These are phyloP conservation scores for Ligustrum vulgare DNA, from an alignment of 257 asterid genomes.

Conservation along the genomic window DNA sequence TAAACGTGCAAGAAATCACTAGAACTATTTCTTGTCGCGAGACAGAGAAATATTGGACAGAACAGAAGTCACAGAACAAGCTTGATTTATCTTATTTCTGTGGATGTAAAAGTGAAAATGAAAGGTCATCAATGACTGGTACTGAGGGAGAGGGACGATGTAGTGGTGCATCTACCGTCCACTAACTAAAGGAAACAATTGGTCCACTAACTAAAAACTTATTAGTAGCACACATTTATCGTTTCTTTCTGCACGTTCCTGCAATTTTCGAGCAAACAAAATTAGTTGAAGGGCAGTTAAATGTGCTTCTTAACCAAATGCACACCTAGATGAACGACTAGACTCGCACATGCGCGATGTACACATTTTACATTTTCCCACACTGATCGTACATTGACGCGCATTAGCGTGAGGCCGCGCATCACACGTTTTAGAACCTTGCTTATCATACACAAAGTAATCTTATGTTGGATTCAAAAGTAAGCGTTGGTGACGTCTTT, in stretches of 20 bases:
- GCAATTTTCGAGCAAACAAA: not conserved
- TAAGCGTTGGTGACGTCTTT: too few species aligned
- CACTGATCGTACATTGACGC: too few species aligned
- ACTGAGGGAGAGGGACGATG: not conserved
- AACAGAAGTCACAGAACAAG: not conserved
- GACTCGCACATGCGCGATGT: too few species aligned
- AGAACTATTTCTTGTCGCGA: not conserved
- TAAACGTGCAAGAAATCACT: not conserved
- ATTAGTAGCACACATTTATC: too few species aligned
- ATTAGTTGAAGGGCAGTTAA: not conserved
- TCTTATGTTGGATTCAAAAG: too few species aligned
- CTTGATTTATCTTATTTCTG: not conserved
- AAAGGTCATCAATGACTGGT: not conserved
- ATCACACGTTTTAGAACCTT: too few species aligned
- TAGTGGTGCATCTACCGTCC: not conserved
- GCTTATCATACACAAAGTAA: not conserved
- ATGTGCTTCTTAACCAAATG: not conserved
- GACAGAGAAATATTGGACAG: not conserved
- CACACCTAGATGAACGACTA: too few species aligned
- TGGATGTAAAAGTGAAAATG: not conserved
- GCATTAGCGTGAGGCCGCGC: too few species aligned
- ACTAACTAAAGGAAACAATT: not conserved
- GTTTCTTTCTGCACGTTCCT: not conserved
- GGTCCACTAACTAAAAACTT: too few species aligned
- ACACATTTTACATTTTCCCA: too few species aligned